Evolutionary conservation across 192 early-diverging fungal species (phyloP).

Genomic region (Phlyctochytrium bullatum): DNA sequence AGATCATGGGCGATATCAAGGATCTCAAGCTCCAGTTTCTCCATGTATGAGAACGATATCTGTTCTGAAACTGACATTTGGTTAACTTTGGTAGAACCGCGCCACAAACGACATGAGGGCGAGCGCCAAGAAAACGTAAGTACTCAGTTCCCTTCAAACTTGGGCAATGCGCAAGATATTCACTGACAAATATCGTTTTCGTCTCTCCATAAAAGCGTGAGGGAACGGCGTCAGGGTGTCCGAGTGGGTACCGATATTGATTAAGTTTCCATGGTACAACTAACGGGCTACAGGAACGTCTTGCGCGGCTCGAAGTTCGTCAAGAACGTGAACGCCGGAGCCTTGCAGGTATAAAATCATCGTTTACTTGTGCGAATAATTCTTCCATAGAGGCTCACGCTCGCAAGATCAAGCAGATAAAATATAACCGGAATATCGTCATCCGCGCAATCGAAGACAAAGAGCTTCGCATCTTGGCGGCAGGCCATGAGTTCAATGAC

Average conservation of each 20-base stretch:
- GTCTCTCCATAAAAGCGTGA: background rate
- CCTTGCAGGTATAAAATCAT: too few relatives aligned
- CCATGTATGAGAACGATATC: constrained; percentile 2
- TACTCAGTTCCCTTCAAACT: too few relatives aligned
- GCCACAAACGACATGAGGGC: constrained; percentile 17
- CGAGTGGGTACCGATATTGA: background rate
- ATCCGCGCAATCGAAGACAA: constrained; percentile 25
- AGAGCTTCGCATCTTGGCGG: constrained; percentile 20
- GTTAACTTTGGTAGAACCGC: constrained; percentile 8
- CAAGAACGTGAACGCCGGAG: constrained; percentile 23
- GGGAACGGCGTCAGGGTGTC: background rate
- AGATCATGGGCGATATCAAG: constrained; percentile 28
- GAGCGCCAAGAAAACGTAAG: constrained; percentile 30
- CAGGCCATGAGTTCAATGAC: constrained; percentile 23
- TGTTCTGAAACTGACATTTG: background rate
- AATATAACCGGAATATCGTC: constrained; percentile 14
- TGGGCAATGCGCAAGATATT: background rate
- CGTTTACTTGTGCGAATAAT: too few relatives aligned
- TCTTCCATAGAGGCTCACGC: constrained; percentile 23
- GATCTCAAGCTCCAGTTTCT: constrained; percentile 22
- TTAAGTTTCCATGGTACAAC: background rate
- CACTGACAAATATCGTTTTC: constrained; percentile 10
- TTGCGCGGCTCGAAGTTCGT: constrained; percentile 19
- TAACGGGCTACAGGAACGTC: constrained; percentile 13
- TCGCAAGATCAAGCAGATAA: constrained; percentile 20